phyloP scores from a whole-genome alignment of 495 filamentous ascomycete species.

The Daldinia concentrica region DNA sequence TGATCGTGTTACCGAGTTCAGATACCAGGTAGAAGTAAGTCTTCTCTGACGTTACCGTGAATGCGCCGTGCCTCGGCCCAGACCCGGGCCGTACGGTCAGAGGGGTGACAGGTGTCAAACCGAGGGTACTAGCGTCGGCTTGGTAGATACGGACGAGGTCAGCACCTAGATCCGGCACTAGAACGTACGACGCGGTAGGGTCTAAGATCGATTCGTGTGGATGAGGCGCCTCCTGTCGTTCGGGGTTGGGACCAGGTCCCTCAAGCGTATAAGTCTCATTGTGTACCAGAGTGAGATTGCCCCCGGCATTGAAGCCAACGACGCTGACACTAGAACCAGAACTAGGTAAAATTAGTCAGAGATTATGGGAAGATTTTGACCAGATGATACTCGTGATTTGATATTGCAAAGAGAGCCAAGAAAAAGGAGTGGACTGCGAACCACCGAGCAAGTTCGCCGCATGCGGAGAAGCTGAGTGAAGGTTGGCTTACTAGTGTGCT shows the following conservation, averaged over 20 bases:
- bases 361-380: constrained; percentile 17
- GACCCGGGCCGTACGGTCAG: constrained; percentile 56
- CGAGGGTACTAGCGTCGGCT: constrained; percentile 56
- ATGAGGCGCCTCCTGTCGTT: constrained; percentile 71
- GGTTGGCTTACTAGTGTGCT: constrained; percentile 59
- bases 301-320: constrained; percentile 36
- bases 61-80: constrained; percentile 75
- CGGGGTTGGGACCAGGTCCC: constrained; percentile 57
- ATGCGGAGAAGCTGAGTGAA: constrained; percentile 26
- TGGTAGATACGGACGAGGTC: constrained; percentile 73
- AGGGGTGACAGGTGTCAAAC: constrained; percentile 47
- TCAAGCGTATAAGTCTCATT: constrained; percentile 62
- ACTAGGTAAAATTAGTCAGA: constrained; percentile 39
- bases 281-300: constrained; percentile 53
- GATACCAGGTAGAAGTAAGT: constrained; percentile 69
- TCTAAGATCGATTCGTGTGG: constrained; percentile 77
- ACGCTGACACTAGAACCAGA: constrained; percentile 46
- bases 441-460: constrained; percentile 29
- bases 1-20: constrained; percentile 69
- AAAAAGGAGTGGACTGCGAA: constrained; percentile 31
- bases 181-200: constrained; percentile 69
- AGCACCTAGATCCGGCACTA: constrained; percentile 76
- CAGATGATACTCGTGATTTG: constrained; percentile 27
- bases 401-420: constrained; percentile 33
- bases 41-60: constrained; percentile 57